phyloP scores from a whole-genome alignment of 495 filamentous ascomycete species.

The Paragyromitra xinjiangensis region DNA sequence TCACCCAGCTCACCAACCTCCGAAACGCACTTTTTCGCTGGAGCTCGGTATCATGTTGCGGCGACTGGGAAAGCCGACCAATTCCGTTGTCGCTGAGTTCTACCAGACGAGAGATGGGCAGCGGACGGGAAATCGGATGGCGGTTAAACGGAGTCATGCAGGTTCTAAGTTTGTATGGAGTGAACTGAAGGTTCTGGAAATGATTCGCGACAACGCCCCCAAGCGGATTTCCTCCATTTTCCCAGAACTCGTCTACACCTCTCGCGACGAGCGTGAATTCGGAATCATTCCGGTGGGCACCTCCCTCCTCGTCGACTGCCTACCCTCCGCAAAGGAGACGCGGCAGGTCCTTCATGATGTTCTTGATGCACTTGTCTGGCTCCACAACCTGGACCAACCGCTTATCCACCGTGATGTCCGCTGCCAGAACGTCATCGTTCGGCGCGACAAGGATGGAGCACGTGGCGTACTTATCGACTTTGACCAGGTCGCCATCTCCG shows the following conservation, averaged over 20 bases:
- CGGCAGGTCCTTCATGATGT: not conserved
- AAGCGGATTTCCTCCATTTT: not conserved
- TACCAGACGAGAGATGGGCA: not conserved
- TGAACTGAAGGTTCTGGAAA: not conserved
- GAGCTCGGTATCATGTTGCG: not conserved
- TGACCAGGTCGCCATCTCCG: not conserved
- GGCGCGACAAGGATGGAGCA: not conserved
- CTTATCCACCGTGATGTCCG: not conserved
- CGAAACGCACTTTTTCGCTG: not conserved
- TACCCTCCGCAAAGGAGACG: not conserved
- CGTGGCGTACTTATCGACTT: not conserved
- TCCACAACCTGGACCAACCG: not conserved
- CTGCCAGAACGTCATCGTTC: not conserved
- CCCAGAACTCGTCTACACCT: not conserved
- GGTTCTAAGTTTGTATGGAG: not conserved
- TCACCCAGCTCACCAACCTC: too few relatives aligned
- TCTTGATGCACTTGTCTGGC: not conserved
- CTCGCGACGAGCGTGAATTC: not conserved
- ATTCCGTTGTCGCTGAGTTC: not conserved
- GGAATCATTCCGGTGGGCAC: not conserved
- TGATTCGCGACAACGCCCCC: not conserved
- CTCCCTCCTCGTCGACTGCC: not conserved
- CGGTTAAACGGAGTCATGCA: not conserved
- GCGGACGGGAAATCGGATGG: too few relatives aligned
- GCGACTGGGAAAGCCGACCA: not conserved